Evolutionary conservation across 208 protist species (phyloP), one percentile per base, ranked within the genome.

Genomic region (Leishmania guyanensis): DNA sequence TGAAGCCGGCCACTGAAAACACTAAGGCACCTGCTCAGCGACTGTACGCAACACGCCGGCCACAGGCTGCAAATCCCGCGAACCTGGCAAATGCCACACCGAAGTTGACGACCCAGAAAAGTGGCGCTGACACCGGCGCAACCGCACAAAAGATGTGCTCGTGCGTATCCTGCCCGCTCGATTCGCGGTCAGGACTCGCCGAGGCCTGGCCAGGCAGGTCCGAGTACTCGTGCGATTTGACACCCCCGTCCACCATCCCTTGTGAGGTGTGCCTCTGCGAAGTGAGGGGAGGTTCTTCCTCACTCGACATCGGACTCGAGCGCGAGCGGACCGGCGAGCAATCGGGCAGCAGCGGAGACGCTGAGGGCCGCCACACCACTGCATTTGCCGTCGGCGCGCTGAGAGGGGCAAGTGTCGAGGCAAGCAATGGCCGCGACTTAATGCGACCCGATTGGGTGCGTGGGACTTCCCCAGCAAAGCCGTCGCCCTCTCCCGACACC

Each of bases 311-410:
- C 14, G 5, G 16, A 39, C 62, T 68, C 62, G 26, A 68, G 62
- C 29, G 62, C 62, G 29, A 39, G 22, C 62, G 29, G 62, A 39
- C 62, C 20, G 20, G 8, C 43, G 20, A 12, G 68, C 43, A 10
- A 22, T 72, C 39, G 22, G 20, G 36, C 68, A 72, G 70, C n/a
- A 12, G 46, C 46, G 43, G 6, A 6, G 5, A 29, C 33, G 36
- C 76, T 16, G 81, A 83, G 56, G 79, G 79, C 9, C 82, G 85
- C 46, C 65, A 82, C 71, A 84, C 85, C 36, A 86, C 85, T 8
- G 82, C 82, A 2, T n/a, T 80, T 17, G 48, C 48, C 29, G 60
- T 89, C 69, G 68, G 79, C 10, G 29, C 48, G 36, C 17, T 70
- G n/a, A 75, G 78, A 10, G 50, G 33, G 9, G 56, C 1, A 20